Conservation (phyloP, 1,284 basidiomycete species). For the Wolfiporia cocos region DNA sequence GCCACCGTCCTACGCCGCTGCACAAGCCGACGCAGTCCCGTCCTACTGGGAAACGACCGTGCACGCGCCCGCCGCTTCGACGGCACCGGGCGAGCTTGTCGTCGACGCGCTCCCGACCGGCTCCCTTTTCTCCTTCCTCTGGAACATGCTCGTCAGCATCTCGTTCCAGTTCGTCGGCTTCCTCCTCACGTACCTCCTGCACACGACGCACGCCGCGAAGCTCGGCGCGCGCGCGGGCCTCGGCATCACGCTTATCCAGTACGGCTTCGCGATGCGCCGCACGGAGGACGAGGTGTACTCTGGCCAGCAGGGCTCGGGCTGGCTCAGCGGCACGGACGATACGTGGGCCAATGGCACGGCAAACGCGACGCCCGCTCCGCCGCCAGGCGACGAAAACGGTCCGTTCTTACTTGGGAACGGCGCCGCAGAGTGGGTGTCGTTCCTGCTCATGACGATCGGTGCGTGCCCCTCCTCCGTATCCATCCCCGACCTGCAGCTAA, state of each 20-base stretch:
- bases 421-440: slow-evolving; percentile 85
- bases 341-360: slow-evolving; percentile 28
- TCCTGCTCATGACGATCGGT: slow-evolving; percentile 91
- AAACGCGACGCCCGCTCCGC: slow-evolving; percentile 21
- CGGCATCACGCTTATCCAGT: slow-evolving; percentile 93
- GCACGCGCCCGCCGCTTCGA: slow-evolving; percentile 64
- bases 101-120: slow-evolving; percentile 76
- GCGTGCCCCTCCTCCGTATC: slow-evolving; percentile 17
- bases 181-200: slow-evolving; percentile 89
- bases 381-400: slow-evolving; percentile 10
- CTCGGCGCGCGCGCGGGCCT: slow-evolving; percentile 93
- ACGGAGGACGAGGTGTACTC: slow-evolving; percentile 24
- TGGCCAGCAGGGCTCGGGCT: slow-evolving; percentile 18
- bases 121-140: slow-evolving; percentile 81
- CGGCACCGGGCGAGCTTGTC: slow-evolving; percentile 57
- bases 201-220: slow-evolving; percentile 93
- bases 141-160: slow-evolving; percentile 90
- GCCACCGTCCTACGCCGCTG: slow-evolving; percentile 86
- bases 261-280: slow-evolving; percentile 80
- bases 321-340: slow-evolving; percentile 13
- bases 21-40: slow-evolving; percentile 91
- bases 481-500: background rate
- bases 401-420: slow-evolving; percentile 33
- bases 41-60: slow-evolving; percentile 99
- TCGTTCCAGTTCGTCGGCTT: slow-evolving; percentile 99